Evolutionary conservation across 2,329 filamentous ascomycete species (phyloP).

Genomic region (Xylaria sp.): DNA sequence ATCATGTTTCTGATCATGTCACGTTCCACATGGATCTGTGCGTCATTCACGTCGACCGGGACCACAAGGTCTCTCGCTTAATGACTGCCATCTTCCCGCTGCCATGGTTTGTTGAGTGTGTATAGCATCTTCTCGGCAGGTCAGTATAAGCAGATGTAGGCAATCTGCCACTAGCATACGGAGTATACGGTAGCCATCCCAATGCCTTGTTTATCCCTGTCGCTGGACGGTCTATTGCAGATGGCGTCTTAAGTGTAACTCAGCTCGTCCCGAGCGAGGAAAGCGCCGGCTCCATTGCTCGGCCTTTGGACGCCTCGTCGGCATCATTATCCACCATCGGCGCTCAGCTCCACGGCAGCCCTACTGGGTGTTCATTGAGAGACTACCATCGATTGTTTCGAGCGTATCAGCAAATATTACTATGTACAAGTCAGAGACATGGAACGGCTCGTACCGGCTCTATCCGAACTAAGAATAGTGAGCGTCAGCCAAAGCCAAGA

Average conservation of each 20-base stretch:
- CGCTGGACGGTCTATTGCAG: constrained; percentile 1
- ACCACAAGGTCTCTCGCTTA: constrained; percentile 3
- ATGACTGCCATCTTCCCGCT: not conserved
- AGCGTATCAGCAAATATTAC: not conserved
- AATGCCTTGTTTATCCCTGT: constrained; percentile 20
- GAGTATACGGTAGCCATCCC: not conserved
- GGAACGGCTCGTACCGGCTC: constrained; percentile 19
- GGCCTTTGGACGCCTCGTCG: not conserved
- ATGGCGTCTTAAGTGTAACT: constrained; percentile 15
- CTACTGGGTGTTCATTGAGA: not conserved
- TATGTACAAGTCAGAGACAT: not conserved
- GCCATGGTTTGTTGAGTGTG: not conserved
- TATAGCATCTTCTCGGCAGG: constrained; percentile 1
- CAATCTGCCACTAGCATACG: constrained; percentile 4
- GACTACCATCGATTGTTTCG: constrained; percentile 4
- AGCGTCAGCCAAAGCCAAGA: constrained; percentile 15
- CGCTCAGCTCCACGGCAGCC: not conserved
- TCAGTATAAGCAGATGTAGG: not conserved
- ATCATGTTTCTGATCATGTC: constrained; percentile 2
- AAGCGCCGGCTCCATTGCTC: not conserved
- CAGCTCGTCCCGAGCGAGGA: constrained; percentile 9
- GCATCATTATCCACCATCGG: not conserved
- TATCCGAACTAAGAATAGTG: constrained; percentile 16
- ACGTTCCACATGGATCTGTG: constrained; percentile 3
- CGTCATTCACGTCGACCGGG: not conserved